phyloP scores from a whole-genome alignment of 202 grass and related monocot genomes.

The Setaria italica region DNA sequence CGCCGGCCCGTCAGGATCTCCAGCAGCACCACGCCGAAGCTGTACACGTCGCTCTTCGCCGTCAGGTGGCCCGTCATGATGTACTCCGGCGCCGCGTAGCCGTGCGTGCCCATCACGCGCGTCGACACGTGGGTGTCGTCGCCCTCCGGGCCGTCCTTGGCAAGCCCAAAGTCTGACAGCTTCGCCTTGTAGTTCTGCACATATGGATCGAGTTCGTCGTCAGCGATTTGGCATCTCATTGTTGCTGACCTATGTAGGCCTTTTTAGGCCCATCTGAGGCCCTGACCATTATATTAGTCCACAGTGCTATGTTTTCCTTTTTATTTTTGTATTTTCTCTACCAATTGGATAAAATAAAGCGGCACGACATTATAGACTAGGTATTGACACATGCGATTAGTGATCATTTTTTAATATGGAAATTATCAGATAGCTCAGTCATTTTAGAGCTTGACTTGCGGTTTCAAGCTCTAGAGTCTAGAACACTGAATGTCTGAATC shows the following conservation, averaged over 20 bases:
- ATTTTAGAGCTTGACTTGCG: background rate
- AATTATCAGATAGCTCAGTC: background rate
- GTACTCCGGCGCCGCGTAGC: constrained; percentile 96
- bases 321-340: background rate
- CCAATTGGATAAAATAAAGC: background rate
- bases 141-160: constrained; percentile 85
- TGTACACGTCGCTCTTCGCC: constrained; percentile 84
- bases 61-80: constrained; percentile 99
- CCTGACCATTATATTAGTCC: background rate
- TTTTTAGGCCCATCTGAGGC: background rate
- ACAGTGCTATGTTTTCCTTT: background rate
- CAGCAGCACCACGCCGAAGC: constrained; percentile 85
- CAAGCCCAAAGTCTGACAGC: constrained; percentile 92
- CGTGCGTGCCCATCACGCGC: constrained; percentile 91
- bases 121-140: constrained; percentile 96
- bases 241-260: background rate
- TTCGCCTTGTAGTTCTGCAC: constrained; percentile 80
- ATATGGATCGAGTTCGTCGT: background rate
- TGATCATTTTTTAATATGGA: background rate
- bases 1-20: constrained; percentile 73
- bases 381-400: background rate
- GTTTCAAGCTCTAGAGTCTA: background rate
- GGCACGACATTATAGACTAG: background rate
- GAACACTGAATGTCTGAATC: background rate
- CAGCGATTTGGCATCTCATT: background rate